phyloP scores from a whole-genome alignment of 1,139 yeast species.

The Citeromyces siamensis region DNA sequence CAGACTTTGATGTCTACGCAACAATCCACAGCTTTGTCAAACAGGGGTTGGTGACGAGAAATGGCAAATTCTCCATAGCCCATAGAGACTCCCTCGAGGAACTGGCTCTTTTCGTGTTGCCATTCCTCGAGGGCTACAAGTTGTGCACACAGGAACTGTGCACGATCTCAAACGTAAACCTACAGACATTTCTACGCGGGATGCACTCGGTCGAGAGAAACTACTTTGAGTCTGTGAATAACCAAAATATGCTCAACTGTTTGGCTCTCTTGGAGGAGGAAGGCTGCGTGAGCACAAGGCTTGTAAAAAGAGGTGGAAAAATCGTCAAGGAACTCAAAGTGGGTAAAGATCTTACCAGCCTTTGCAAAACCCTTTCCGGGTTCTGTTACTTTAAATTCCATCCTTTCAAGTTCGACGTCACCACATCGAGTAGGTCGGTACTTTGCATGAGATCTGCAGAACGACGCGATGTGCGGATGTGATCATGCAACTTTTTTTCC shows the following conservation, averaged over 20 bases:
- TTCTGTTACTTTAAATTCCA: not conserved
- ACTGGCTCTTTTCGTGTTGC: not conserved
- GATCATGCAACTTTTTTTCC: not conserved
- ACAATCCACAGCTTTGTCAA: not conserved
- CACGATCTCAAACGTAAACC: not conserved
- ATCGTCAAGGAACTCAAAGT: not conserved
- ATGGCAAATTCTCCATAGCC: not conserved
- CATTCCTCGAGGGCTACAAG: not conserved
- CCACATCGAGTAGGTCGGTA: not conserved
- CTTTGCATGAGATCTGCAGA: not conserved
- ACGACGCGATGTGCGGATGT: not conserved
- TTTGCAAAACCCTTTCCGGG: not conserved
- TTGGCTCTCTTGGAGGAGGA: not conserved
- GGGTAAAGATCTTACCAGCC: not conserved
- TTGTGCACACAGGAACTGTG: not conserved
- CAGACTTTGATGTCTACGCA: not conserved
- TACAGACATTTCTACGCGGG: not conserved
- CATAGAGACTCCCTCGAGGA: not conserved
- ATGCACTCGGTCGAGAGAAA: not conserved
- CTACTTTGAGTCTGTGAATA: not conserved
- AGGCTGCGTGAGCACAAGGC: not conserved
- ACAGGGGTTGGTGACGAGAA: not conserved
- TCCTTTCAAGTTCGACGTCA: not conserved
- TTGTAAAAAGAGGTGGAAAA: not conserved
- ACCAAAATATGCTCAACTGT: not conserved